Evolutionary conservation across 2,329 filamentous ascomycete species (phyloP), one percentile per base, ranked within the genome.

Genomic region (Diaporthe citrichinensis): DNA sequence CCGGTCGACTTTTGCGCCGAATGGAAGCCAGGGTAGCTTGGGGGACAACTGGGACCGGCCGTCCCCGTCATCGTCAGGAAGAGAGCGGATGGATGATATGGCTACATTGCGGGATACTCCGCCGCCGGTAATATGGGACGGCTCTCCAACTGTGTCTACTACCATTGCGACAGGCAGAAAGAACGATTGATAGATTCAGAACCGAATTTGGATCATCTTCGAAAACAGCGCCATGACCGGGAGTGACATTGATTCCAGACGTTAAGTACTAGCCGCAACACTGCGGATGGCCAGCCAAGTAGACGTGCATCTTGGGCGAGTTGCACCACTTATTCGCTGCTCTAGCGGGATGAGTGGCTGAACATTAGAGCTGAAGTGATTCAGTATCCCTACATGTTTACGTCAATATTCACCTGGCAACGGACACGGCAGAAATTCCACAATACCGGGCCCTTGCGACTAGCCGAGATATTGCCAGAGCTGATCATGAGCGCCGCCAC

Each of bases 41-140:
- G 62, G 17, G 4, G 36, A 51, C 34, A 53, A 49, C 6, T 51
- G 44, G 44, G 46, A 44, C 41, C 44, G 62, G 25, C 28, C 28
- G 17, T 59, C 57, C 2, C 28, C 46, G 1, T 65, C 36, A 0
- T 73, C 46, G 10, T 65, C 17, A 6, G 41, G 34, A n/a, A 44
- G 46, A 25, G 61, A 61, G 20, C 71, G 58, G 14, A 65, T 36
- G 71, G 62, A 68, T 31, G 46, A 68, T n/a, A 36, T n/a, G 31
- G 62, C 31, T 25, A 20, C 46, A 1, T 9, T 49, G 12, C 62
- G 44, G 14, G 23, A 68, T 1, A 25, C 44, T 17, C 31, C 62
- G 4, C 62, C 44, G 8, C 62, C 46, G 23, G 46, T 68, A 3
- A 68, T 68, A 36, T 68, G 62, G 62, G 62, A 68, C 31, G 62